Evolutionary conservation across 495 filamentous ascomycete species (phyloP), one percentile per base, ranked within the genome.

Genomic region (Acidiella bohemica): DNA sequence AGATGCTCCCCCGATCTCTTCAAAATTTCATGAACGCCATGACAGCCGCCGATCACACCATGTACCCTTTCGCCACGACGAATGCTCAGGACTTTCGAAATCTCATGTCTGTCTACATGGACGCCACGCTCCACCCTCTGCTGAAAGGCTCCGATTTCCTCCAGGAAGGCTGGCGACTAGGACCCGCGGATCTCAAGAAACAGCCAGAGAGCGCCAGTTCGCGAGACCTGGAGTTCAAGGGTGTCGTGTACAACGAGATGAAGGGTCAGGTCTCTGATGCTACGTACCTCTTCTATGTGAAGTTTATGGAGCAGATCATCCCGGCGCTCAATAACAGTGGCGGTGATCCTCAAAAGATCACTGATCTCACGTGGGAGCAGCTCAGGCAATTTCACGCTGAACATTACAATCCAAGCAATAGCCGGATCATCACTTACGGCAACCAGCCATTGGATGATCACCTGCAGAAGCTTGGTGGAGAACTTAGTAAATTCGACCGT

Each of bases 1-100:
- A 96, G 70, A 97, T 97, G 90, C 73, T 97, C 20, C 92, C 88
- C 11, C 78, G 90, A 34, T 93, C 90, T 18, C 73, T 97, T 2
- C 93, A 90, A 28, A 97, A 95, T 58, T 96, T 94, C 56, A 97
- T 97, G 90, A 97, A 97, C 56, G 90, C 90, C 31, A 92, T 96
- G 53, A 97, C 90, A 25, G 82, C 84, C 23, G 78, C 84, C 16
- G 90, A 97, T 55, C 85, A 97, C 56, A 97, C 90, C n/a, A 86
- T 79, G 29, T 97, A 97, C 57, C 90, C 90, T 1, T 97, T 97
- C 55, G 85, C 90, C 43, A 97, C 90, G 6, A 97, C 90, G n/a
- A 97, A 97, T 51, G 64, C 72, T 24, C 83, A 92, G 56, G 90
- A 97, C 53, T 97, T 87, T 61, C 80, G 80, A 51, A 97, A 97